A percentile compares a stretch with the other conserved stretches of the same genome.
These are phyloP conservation scores for Fagus sylvatica DNA, from an alignment of 306 rosid species.

Conservation along the genomic window DNA sequence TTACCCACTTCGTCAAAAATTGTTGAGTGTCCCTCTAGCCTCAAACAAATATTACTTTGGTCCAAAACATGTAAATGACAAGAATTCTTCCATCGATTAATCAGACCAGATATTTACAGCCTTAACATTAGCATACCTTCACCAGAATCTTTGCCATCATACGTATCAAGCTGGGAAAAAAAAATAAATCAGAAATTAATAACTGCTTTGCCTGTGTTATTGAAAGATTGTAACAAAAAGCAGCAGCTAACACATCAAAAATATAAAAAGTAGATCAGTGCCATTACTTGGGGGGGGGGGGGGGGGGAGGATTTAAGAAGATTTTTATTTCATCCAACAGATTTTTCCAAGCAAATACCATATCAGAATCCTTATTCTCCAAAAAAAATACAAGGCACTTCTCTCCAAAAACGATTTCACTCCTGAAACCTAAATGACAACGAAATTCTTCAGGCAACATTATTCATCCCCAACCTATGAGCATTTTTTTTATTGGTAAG, in stretches of 20 bases:
- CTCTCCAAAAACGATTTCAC: not conserved
- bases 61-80: not conserved
- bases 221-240: not conserved
- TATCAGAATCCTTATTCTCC: not conserved
- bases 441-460: not conserved
- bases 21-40: not conserved
- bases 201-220: conserved; percentile 6
- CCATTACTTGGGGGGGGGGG: not conserved
- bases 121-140: conserved; percentile 61
- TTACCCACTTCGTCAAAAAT: not conserved
- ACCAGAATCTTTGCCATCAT: conserved; percentile 74
- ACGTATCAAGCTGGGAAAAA: conserved; percentile 70
- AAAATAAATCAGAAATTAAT: conserved; percentile 7
- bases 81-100: not conserved
- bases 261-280: not conserved
- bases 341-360: not conserved
- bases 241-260: not conserved
- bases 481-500: too few relatives aligned
- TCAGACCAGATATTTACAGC: conserved; percentile 4
- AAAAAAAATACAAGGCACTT: not conserved
- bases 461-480: not conserved
- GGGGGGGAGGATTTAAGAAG: not conserved
- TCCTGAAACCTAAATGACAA: not conserved
- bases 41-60: not conserved
- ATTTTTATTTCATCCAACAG: not conserved